Conservation (phyloP, 768 basidiomycete genomes). For the Suillus weaverae region DNA sequence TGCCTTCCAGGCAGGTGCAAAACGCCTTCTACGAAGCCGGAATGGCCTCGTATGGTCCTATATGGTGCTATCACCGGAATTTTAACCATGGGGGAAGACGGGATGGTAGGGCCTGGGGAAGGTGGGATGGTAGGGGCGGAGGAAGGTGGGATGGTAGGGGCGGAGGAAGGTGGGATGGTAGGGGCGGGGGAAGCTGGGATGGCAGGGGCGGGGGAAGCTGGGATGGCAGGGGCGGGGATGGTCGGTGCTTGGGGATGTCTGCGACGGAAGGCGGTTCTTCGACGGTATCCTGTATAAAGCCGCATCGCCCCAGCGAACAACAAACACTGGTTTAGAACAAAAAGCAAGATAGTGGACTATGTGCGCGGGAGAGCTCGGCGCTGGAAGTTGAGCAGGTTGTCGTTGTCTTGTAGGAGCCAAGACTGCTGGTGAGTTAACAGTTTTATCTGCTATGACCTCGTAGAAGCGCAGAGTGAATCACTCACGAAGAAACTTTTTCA, state of each 20-base stretch:
- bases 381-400: background rate
- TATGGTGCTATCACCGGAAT: background rate
- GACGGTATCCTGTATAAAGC: too few species aligned
- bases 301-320: too few species aligned
- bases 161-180: too few species aligned
- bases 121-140: too few species aligned
- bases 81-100: background rate
- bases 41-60: background rate
- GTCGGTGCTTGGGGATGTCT: background rate
- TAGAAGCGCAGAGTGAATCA: background rate
- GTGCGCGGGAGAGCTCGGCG: background rate
- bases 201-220: too few species aligned
- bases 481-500: too few species aligned
- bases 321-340: too few species aligned
- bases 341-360: background rate
- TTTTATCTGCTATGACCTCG: background rate
- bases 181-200: too few species aligned
- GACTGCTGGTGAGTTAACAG: background rate
- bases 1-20: background rate
- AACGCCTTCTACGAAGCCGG: background rate
- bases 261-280: too few species aligned
- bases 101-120: too few species aligned
- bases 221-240: background rate
- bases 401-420: background rate
- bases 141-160: too few species aligned